Evolutionary conservation across 2,329 filamentous ascomycete species (phyloP).

Genomic region (Sporothrix curviconia): DNA sequence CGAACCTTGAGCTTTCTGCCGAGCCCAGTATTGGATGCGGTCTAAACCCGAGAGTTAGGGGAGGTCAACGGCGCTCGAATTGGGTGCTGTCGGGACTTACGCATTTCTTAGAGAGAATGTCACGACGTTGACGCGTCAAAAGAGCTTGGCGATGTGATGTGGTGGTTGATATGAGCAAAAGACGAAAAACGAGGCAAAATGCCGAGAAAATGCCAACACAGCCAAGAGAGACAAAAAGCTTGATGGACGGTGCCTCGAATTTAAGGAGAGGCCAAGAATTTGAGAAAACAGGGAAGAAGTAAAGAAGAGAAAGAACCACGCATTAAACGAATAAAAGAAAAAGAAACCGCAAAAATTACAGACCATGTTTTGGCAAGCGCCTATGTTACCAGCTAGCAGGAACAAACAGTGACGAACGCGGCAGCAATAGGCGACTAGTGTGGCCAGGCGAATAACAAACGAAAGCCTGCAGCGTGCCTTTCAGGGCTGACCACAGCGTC

Average conservation of each 20-base stretch:
- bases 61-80: no score
- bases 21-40: slow-evolving; percentile 26
- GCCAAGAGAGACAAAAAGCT: slow-evolving; percentile 14
- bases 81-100: no score
- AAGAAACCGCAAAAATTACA: neutral
- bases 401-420: neutral
- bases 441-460: neutral
- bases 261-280: slow-evolving; percentile 3
- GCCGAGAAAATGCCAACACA: neutral
- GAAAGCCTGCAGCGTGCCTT: neutral
- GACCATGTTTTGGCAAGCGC: neutral
- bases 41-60: no score
- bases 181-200: neutral
- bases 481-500: slow-evolving; percentile 2
- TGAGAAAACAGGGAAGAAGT: neutral
- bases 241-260: neutral
- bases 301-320: neutral
- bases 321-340: neutral
- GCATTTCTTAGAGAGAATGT: neutral
- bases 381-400: neutral
- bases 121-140: slow-evolving; percentile 9
- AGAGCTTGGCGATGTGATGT: neutral
- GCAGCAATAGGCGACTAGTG: neutral
- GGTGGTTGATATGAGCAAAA: neutral
- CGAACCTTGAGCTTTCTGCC: slow-evolving; percentile 25